These are phyloP conservation scores for Suhomyces wounanorum DNA, from an alignment of 1,139 yeast species.

Conservation along the genomic window DNA sequence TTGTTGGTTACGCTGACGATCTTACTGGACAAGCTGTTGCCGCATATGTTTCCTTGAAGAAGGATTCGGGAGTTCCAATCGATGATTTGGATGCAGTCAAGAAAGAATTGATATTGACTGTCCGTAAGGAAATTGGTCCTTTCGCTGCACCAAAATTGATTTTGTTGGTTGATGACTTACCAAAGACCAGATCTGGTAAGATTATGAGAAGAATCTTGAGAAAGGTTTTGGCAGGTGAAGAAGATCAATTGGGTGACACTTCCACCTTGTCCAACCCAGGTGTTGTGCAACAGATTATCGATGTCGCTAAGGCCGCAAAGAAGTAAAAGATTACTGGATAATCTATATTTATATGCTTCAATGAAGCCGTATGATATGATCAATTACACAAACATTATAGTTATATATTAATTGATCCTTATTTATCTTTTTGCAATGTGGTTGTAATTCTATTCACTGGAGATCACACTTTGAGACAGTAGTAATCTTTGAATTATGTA, in stretches of 20 bases:
- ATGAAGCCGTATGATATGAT: slow-evolving; percentile 2
- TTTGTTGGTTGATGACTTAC: slow-evolving; percentile 72
- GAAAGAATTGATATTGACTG: slow-evolving; percentile 70
- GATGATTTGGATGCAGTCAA: slow-evolving; percentile 58
- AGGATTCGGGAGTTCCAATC: slow-evolving; percentile 32
- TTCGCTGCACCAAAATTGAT: slow-evolving; percentile 81
- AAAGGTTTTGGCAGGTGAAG: slow-evolving; percentile 76
- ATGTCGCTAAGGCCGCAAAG: slow-evolving; percentile 47
- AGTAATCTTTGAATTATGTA: no score
- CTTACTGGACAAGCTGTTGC: slow-evolving; percentile 84
- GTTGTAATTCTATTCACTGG: no score
- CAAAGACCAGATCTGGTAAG: slow-evolving; percentile 83
- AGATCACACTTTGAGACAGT: no score
- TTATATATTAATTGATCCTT: background rate
- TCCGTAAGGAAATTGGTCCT: slow-evolving; percentile 80
- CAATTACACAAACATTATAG: background rate
- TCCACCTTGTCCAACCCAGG: slow-evolving; percentile 77
- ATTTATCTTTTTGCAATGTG: background rate
- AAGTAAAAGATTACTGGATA: slow-evolving; percentile 7
- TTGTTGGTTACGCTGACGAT: slow-evolving; percentile 79
- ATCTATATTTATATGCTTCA: slow-evolving; percentile 7
- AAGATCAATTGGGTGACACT: slow-evolving; percentile 75
- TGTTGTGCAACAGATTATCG: slow-evolving; percentile 65
- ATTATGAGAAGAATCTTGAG: slow-evolving; percentile 83
- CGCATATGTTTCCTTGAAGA: slow-evolving; percentile 72